Base-by-base conservation (phyloP, 495 filamentous ascomycete species). In the Neurospora sp. region DNA sequence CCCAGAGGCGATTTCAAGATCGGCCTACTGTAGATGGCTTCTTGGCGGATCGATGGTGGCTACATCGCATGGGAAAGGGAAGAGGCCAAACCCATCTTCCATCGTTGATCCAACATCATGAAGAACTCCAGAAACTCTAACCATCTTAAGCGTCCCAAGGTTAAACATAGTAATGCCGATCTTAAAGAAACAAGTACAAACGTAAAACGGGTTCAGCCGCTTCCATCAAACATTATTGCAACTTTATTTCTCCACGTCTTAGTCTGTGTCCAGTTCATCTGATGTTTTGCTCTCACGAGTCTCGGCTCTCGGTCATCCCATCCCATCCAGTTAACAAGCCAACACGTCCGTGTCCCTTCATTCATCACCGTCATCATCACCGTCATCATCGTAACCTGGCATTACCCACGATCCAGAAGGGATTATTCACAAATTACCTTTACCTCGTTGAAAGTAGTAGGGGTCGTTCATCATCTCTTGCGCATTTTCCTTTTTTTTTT, bases 351-450 rank as follows among this genome's bases (percentile, higher is more conserved):
- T 65, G 27, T 65, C 27, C 20, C 53, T 65, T 65, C 7, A 65
- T 14, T 35, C 53, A 65, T 61, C 0, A 31, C 27, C 27, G 27
- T 31, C 27, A 31, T 31, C 27, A 31, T 31, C 47, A 59, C 22
- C 20, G 20, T 27, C 47, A 14, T 59, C 47, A 5, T 27, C 20
- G 47, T 40, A 12, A 8, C 31, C 31, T 35, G 27, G 53, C 53
- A 65, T 61, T 65, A 65, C 27, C 53, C 53, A 18, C 18, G 53
- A 65, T 35, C 53, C 14, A 31, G 27, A 31, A 31, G 14, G 6
- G 8, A 47, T 72, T 38, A 71, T 65, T 39, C 72, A 71, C 47
- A 47, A 35, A 81, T 81, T 80, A 79, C 44, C 70, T 79, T 81
- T 82, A 79, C 70, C 72, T 74, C 76, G 39, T 47, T 59, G n/a